A percentile compares a stretch with the other conserved stretches of the same genome.
phyloP scores from a whole-genome alignment of 441 rosid genomes.

The Viola pubescens region DNA sequence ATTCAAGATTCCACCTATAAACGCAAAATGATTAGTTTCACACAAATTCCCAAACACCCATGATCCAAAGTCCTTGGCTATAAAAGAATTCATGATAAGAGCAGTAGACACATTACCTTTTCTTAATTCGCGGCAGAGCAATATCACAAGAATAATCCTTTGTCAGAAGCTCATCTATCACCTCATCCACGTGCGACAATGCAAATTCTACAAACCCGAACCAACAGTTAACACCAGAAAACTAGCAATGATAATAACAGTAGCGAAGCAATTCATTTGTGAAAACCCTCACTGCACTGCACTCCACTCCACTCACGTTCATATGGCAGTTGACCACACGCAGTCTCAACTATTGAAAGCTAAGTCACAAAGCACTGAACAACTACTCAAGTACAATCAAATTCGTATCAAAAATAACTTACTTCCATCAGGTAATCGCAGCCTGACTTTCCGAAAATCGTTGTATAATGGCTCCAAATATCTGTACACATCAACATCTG shows the following conservation, averaged over 20 bases:
- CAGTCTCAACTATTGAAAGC: no score
- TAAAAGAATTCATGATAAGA: background rate
- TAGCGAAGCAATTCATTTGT: no score
- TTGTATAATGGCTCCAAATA: slow-evolving; percentile 91
- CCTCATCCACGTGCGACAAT: slow-evolving; percentile 77
- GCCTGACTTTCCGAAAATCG: slow-evolving; percentile 76
- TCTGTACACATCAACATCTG: slow-evolving; percentile 69
- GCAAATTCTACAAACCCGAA: slow-evolving; percentile 31
- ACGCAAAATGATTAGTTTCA: slow-evolving; percentile 1
- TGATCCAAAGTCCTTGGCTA: no score
- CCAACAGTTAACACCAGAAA: background rate
- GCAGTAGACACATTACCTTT: slow-evolving; percentile 34
- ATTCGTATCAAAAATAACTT: slow-evolving; percentile 19
- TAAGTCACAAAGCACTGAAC: no score
- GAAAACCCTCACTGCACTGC: no score
- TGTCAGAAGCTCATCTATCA: slow-evolving; percentile 75
- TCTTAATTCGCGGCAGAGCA: slow-evolving; percentile 83
- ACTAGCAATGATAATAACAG: background rate
- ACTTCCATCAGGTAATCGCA: slow-evolving; percentile 60
- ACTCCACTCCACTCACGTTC: background rate
- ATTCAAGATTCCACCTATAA: slow-evolving; percentile 75
- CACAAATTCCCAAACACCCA: background rate
- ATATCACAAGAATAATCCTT: slow-evolving; percentile 80
- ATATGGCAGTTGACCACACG: no score
- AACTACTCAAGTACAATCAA: background rate